A percentile compares a stretch with the other conserved stretches of the same genome.
phyloP scores from a whole-genome alignment of 148 eudicot species.

The Amaranthus palmeri region DNA sequence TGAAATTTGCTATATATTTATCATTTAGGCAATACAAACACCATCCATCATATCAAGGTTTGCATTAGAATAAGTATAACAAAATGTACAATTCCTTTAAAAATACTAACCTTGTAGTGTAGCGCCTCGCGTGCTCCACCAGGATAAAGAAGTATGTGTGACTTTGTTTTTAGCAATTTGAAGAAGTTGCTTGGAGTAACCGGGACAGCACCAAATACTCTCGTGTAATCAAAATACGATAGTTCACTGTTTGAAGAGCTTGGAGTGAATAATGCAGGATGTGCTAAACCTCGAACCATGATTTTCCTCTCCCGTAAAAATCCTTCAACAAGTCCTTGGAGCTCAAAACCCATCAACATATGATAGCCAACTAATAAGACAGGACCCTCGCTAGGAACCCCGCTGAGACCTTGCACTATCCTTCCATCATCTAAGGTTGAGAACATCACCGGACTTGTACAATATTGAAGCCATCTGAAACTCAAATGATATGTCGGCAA shows the following conservation, averaged over 20 bases:
- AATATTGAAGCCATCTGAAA: slow-evolving; percentile 48
- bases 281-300: slow-evolving; percentile 76
- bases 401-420: slow-evolving; percentile 72
- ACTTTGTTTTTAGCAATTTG: slow-evolving; percentile 56
- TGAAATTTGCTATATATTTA: too few relatives aligned
- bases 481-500: slow-evolving; percentile 8
- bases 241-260: slow-evolving; percentile 25
- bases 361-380: slow-evolving; percentile 90
- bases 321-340: slow-evolving; percentile 47
- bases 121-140: slow-evolving; percentile 99
- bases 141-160: slow-evolving; percentile 81
- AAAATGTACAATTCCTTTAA: background rate
- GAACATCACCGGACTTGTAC: slow-evolving; percentile 58
- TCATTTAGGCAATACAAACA: too few relatives aligned
- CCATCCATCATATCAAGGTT: too few relatives aligned
- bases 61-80: too few relatives aligned
- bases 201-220: slow-evolving; percentile 69
- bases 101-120: slow-evolving; percentile 59
- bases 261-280: slow-evolving; percentile 51
- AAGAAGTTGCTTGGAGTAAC: slow-evolving; percentile 65
- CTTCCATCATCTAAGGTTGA: slow-evolving; percentile 77
- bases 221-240: slow-evolving; percentile 44
- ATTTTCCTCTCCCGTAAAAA: slow-evolving; percentile 63
- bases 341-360: slow-evolving; percentile 85
- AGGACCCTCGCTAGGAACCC: slow-evolving; percentile 91